Conservation (phyloP, 2,329 filamentous ascomycete genomes). For the Calonectria hongkongensis region DNA sequence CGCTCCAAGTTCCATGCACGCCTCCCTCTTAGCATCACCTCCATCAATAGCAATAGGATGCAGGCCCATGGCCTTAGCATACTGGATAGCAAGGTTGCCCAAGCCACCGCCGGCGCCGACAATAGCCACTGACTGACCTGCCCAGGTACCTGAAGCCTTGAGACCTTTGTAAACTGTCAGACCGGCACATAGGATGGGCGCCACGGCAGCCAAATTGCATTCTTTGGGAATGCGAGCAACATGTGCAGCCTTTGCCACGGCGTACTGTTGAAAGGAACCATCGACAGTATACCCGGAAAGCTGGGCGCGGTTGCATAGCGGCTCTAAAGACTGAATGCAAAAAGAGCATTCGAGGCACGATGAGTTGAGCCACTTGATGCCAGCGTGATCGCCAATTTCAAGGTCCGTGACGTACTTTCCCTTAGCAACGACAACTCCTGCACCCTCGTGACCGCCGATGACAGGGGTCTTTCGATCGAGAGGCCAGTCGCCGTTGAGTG, state of each 20-base stretch:
- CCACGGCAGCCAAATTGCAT: conserved; percentile 32
- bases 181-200: conserved; percentile 37
- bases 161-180: conserved; percentile 40
- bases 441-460: conserved; percentile 37
- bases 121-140: conserved; percentile 32
- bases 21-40: conserved; percentile 30
- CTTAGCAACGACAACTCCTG: conserved; percentile 34
- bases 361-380: conserved; percentile 40
- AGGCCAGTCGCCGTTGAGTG: conserved; percentile 38
- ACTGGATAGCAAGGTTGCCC: conserved; percentile 35
- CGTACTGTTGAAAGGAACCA: conserved; percentile 40
- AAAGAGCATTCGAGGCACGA: conserved; percentile 31
- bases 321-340: conserved; percentile 34
- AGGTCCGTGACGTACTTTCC: conserved; percentile 29
- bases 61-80: conserved; percentile 39
- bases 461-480: conserved; percentile 32
- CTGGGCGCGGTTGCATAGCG: conserved; percentile 29
- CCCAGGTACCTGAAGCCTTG: conserved; percentile 15
- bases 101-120: conserved; percentile 37
- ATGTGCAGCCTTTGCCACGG: conserved; percentile 38
- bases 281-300: conserved; percentile 40
- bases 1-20: conserved; percentile 30
- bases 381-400: conserved; percentile 34
- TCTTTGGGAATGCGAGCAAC: conserved; percentile 37
- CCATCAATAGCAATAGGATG: conserved; percentile 36